Conservation (phyloP, 345 rosid genomes). For the Excoecaria agallocha region DNA sequence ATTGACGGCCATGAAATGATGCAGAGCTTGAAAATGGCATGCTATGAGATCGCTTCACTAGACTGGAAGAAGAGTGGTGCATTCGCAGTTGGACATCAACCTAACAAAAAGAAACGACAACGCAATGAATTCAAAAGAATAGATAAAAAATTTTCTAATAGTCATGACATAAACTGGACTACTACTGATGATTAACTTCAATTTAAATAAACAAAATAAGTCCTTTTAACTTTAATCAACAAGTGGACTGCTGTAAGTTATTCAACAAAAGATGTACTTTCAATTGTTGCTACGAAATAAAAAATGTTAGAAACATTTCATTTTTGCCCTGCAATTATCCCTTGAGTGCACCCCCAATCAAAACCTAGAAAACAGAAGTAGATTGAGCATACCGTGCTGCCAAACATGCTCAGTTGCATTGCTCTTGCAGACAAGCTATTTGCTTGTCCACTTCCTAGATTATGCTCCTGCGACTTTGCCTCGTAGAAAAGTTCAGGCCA, state of each 20-base stretch:
- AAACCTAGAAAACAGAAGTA: background rate
- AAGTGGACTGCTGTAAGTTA: background rate
- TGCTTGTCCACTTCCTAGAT: constrained; percentile 22
- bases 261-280: background rate
- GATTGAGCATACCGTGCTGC: constrained; percentile 62
- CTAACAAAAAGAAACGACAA: constrained; percentile 29
- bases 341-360: background rate
- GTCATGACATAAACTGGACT: background rate
- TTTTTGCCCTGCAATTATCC: background rate
- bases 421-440: constrained; percentile 72
- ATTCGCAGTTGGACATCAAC: constrained; percentile 42
- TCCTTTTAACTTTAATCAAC: background rate
- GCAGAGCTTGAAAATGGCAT: constrained; percentile 37
- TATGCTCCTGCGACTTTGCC: constrained; percentile 28
- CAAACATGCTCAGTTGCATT: constrained; percentile 70
- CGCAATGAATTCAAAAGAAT: constrained; percentile 12
- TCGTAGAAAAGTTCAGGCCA: constrained; percentile 61
- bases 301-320: background rate
- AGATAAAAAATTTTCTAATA: background rate
- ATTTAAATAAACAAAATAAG: too few species aligned
- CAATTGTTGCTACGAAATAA: background rate
- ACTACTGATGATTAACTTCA: background rate
- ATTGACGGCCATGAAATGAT: constrained; percentile 23
- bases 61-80: constrained; percentile 37
- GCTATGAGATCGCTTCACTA: constrained; percentile 41